Base-by-base conservation (phyloP, 768 basidiomycete species). In the Mycena belliarum region DNA sequence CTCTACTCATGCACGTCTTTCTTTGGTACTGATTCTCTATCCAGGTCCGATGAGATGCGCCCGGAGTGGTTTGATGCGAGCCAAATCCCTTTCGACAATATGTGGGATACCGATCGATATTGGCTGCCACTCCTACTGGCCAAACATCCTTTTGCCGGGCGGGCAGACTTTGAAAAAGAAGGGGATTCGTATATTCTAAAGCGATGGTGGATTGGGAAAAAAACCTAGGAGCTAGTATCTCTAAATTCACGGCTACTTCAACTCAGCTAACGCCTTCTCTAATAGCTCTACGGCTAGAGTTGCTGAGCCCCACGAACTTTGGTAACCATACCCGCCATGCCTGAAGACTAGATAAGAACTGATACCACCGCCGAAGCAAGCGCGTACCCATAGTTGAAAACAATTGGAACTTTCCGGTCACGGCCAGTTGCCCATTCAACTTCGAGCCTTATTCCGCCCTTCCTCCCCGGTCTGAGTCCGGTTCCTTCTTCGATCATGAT, bases 31-130 rank as follows among this genome's bases (percentile, higher is more conserved):
- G 25, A 24, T 35, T 10, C 24, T 38, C 12, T 35, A 32, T 32
- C n/a, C 2, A 95, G 93, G 65, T 85, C 89, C 0, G 92, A 95
- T 29, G 93, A 95, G 68, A 95, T 95, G 93, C 79, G 78, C 20
- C 93, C 93, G 0, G 68, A 84, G 65, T 95, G 93, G 93, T 93
- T 91, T 20, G 55, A 62, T 23, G 59, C 73, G 6, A 69, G 73
- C 25, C 63, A 72, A 0, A 83, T 93, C 28, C 91, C 91, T 0
- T 88, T 82, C 66, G 77, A 79, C 28, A 67, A 76, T 41, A 82
- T 82, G 79, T 82, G 82, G 82, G 82, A 79, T 1, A 82, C 84
- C 48, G 91, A 93, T 63, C 60, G 70, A 14, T 68, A 81, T 59
- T 93, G 91, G 92, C 61, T 92, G 41, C 88, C 89, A 9, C 71